Conservation (phyloP, 1,284 basidiomycete species). For the Apiotrichum mycotoxinovorans region DNA sequence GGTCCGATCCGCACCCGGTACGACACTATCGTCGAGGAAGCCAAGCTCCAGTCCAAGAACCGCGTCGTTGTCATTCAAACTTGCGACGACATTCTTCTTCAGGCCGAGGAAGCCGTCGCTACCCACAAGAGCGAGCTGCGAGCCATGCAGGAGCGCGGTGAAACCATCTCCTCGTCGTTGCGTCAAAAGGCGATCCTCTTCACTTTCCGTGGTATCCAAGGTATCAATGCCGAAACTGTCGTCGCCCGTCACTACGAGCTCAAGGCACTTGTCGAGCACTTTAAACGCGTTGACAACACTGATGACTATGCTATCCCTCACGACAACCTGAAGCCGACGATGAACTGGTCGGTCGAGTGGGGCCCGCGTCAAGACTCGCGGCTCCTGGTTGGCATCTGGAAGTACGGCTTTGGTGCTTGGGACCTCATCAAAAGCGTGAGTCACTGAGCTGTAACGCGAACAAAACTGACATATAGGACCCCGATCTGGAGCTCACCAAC, state of each 20-base stretch:
- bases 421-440: constrained; percentile 65
- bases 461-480: constrained; percentile 57
- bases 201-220: constrained; percentile 79
- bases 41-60: constrained; percentile 94
- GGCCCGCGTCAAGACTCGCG: constrained; percentile 87
- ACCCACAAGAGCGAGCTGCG: constrained; percentile 79
- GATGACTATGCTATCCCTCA: constrained; percentile 83
- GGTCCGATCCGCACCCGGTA: constrained; percentile 94
- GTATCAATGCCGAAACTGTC: constrained; percentile 97
- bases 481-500: constrained; percentile 73
- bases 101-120: constrained; percentile 78
- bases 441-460: neutral
- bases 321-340: constrained; percentile 86
- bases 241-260: constrained; percentile 86
- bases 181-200: constrained; percentile 82
- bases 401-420: constrained; percentile 96
- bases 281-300: constrained; percentile 63
- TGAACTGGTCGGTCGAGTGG: constrained; percentile 97
- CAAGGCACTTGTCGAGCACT: constrained; percentile 78
- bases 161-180: constrained; percentile 58
- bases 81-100: constrained; percentile 85
- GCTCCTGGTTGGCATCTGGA: constrained; percentile 87
- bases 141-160: constrained; percentile 70
- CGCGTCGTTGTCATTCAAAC: constrained; percentile 85
- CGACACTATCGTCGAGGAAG: constrained; percentile 85